A percentile compares a stretch with the other conserved stretches of the same genome.
These are phyloP conservation scores for Penicillium crustosum DNA, from an alignment of 2,329 filamentous ascomycete species.

Conservation along the genomic window DNA sequence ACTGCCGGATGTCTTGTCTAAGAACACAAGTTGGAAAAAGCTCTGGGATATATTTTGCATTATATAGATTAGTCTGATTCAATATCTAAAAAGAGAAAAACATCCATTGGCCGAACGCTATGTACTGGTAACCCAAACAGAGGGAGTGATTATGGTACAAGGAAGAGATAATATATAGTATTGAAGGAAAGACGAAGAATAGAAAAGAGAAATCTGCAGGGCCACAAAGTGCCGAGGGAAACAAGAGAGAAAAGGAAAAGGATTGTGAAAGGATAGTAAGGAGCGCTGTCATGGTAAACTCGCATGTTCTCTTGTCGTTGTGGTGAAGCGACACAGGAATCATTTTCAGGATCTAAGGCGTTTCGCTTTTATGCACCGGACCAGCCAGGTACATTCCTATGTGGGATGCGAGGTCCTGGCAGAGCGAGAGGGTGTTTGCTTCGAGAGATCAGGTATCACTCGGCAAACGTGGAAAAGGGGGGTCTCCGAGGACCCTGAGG, in stretches of 20 bases:
- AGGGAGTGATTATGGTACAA: slow-evolving; percentile 24
- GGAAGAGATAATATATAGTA: slow-evolving; percentile 16
- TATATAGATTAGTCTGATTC: not conserved
- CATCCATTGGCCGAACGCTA: slow-evolving; percentile 11
- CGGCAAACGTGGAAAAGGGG: not conserved
- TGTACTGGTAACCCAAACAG: slow-evolving; percentile 19
- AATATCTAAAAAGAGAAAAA: not conserved
- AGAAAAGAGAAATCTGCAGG: slow-evolving; percentile 1
- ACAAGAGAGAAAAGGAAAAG: slow-evolving; percentile 1
- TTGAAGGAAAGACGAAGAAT: slow-evolving; percentile 11
- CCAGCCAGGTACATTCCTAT: slow-evolving; percentile 20
- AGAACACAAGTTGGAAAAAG: not conserved
- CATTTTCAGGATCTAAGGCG: slow-evolving; percentile 2
- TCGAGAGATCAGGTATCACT: not conserved
- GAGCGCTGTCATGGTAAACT: slow-evolving; percentile 1
- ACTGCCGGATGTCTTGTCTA: not conserved
- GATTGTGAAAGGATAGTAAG: not conserved
- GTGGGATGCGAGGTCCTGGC: not conserved
- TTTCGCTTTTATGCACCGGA: slow-evolving; percentile 14
- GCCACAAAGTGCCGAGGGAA: slow-evolving; percentile 1
- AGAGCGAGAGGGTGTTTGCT: not conserved
- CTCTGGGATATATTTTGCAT: not conserved
- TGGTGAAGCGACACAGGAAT: not conserved
- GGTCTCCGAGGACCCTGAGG: not conserved
- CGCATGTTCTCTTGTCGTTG: not conserved